A percentile compares a stretch with the other conserved stretches of the same genome.
Evolutionary conservation across 116 monocot genomes (phyloP).

Genomic region (Papilionanthe hybrid): DNA sequence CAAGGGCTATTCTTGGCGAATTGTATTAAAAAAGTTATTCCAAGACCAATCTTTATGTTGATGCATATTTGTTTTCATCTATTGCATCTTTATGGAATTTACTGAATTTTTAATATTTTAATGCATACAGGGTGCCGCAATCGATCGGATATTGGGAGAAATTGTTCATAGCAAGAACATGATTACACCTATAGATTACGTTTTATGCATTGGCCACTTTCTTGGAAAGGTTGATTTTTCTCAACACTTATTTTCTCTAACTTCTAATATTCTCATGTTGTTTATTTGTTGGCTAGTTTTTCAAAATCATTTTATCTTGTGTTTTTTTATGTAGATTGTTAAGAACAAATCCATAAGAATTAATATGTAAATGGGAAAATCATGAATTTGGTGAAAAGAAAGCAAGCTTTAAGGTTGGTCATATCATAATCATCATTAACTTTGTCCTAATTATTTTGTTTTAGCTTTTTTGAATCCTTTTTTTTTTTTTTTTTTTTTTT

Average conservation of each 20-base stretch:
- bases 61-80: not conserved
- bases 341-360: too few species aligned
- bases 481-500: not conserved
- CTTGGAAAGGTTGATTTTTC: constrained; percentile 69
- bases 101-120: not conserved
- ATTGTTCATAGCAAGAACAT: constrained; percentile 95
- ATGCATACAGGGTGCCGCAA: constrained; percentile 77
- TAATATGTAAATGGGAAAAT: too few species aligned
- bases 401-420: not conserved
- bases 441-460: not conserved
- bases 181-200: constrained; percentile 92
- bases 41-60: not conserved
- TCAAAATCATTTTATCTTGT: too few species aligned
- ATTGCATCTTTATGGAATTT: not conserved
- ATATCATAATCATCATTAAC: not conserved
- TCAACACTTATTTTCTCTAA: not conserved
- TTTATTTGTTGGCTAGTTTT: not conserved
- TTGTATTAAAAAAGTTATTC: not conserved
- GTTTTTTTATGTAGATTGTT: too few species aligned
- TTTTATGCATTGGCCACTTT: constrained; percentile 91
- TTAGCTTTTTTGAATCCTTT: not conserved
- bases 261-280: not conserved
- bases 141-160: constrained; percentile 95
- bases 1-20: not conserved
- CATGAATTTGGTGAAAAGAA: not conserved